Base-by-base conservation (phyloP, 1,284 basidiomycete genomes). In the Ustilago nuda region DNA sequence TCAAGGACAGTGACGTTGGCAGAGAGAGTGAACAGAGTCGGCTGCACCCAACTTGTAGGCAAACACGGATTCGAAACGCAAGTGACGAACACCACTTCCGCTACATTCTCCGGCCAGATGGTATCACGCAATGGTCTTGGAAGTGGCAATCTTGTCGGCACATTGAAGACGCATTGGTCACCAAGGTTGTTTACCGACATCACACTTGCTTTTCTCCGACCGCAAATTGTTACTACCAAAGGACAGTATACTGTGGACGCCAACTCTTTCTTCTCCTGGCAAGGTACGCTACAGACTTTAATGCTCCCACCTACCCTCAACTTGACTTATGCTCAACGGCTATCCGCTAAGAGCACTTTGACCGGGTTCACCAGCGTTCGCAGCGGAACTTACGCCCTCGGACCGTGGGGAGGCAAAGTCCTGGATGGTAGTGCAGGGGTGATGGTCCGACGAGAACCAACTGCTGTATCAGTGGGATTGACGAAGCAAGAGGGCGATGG, bases 121-220 rank as follows among this genome's bases (percentile, higher is more conserved):
- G 81, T 87, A 27, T 81, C 82, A 8, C 76, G 87, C 30, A 82
- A 82, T 53, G 84, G 87, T 8, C 77, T 82, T 17, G 88, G 88
- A 9, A 88, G 87, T 7, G 88, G 88, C 17, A 88, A 88, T 62
- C 82, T 92, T 63, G 82, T 89, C 50, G 91, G 90, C 51, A 90
- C 90, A 5, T 76, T 92, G 56, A 89, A 89, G 65, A 90, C 92
- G 78, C 91, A 91, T 69, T 89, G 89, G 82, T 90, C 89, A 27
- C 90, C 90, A 13, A 87, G 89, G 41, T 83, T 92, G 8, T 86
- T 45, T 83, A 78, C 78, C 33, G 84, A 85, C 36, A 27, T 79
- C 19, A 81, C 70, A n/a, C 84, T 86, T 30, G 87, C 87, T 1
- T 74, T 87, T 15, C 72, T 89, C 30, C 78, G 85, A 5, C 89